A percentile compares a stretch with the other conserved stretches of the same genome.
phyloP scores from a whole-genome alignment of 2,329 filamentous ascomycete genomes.

The Penicillium sp. region DNA sequence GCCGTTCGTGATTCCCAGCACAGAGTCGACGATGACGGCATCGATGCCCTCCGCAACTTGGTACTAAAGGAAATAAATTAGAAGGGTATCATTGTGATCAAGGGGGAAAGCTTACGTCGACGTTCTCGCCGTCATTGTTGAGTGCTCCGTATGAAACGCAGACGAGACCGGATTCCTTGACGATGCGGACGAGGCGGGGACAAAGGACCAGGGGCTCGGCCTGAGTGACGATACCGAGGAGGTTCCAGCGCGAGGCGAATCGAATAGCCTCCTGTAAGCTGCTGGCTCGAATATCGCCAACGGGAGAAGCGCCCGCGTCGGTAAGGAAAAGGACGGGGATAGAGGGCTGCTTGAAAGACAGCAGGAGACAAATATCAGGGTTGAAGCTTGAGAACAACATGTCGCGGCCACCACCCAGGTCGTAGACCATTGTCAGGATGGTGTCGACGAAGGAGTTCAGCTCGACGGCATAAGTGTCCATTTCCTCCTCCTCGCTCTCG shows the following conservation, averaged over 20 bases:
- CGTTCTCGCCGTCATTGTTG: constrained; percentile 85
- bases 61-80: constrained; percentile 49
- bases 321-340: constrained; percentile 95
- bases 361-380: constrained; percentile 89
- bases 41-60: constrained; percentile 97
- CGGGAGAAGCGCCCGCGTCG: constrained; percentile 77
- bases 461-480: constrained; percentile 95
- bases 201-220: constrained; percentile 86
- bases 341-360: constrained; percentile 95
- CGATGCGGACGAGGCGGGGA: constrained; percentile 83
- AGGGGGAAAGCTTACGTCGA: constrained; percentile 65
- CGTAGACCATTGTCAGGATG: constrained; percentile 85
- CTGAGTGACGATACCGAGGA: constrained; percentile 87
- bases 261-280: constrained; percentile 94
- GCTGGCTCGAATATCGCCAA: constrained; percentile 85
- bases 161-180: constrained; percentile 90
- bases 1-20: constrained; percentile 88
- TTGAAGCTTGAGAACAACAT: constrained; percentile 98
- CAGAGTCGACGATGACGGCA: constrained; percentile 94
- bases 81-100: not conserved
- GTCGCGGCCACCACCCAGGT: constrained; percentile 77
- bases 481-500: constrained; percentile 91
- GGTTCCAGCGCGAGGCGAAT: constrained; percentile 92
- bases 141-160: constrained; percentile 91
- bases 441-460: constrained; percentile 96